These are phyloP conservation scores for Corchorus olitorius DNA, from an alignment of 345 rosid species.

Conservation along the genomic window DNA sequence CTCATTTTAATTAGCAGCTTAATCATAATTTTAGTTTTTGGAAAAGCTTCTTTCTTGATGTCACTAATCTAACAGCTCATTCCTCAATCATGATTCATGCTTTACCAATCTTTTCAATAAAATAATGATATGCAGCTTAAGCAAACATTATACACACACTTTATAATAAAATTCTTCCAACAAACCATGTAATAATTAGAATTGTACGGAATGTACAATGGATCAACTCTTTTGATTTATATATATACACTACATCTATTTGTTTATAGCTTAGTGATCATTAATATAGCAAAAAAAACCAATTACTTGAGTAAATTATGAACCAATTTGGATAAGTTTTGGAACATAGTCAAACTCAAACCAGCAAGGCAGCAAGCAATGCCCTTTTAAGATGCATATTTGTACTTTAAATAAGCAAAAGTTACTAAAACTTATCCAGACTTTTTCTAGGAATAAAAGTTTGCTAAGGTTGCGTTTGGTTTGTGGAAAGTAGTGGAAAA, in stretches of 20 bases:
- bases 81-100: background rate
- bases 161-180: too few relatives aligned
- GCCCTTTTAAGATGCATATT: background rate
- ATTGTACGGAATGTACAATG: background rate
- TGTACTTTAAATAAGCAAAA: background rate
- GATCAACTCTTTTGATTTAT: background rate
- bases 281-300: too few relatives aligned
- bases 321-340: too few relatives aligned
- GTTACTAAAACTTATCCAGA: background rate
- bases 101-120: background rate
- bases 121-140: background rate
- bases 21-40: background rate
- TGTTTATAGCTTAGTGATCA: background rate
- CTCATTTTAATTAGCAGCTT: too few relatives aligned
- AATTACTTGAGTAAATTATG: too few relatives aligned
- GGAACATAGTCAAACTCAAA: background rate
- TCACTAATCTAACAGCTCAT: slow-evolving; percentile 4
- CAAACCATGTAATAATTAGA: slow-evolving; percentile 2
- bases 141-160: background rate
- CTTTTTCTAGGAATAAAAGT: too few relatives aligned
- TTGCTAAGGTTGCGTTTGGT: too few relatives aligned
- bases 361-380: background rate
- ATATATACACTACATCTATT: background rate
- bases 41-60: background rate
- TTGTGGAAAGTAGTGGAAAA: too few relatives aligned